A percentile compares a stretch with the other conserved stretches of the same genome.
These are phyloP conservation scores for Pholiota conissans DNA, from an alignment of 768 basidiomycete species.

Conservation along the genomic window DNA sequence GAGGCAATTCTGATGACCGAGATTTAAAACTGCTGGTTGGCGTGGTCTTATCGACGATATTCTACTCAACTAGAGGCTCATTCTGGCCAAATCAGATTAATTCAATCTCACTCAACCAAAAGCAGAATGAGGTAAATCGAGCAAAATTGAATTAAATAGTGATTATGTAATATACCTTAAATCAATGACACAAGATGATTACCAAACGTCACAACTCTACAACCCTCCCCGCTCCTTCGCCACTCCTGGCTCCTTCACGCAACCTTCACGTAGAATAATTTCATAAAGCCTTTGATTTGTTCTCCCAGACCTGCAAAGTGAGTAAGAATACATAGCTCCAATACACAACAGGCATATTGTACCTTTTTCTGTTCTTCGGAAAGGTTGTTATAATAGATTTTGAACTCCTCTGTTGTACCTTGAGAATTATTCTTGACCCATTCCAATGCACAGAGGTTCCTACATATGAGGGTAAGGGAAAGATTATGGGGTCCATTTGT, in stretches of 20 bases:
- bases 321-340: background rate
- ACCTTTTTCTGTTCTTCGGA: too few species aligned
- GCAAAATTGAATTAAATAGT: background rate
- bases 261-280: background rate
- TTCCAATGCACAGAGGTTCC: constrained; percentile 3
- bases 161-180: background rate
- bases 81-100: background rate
- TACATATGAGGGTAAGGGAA: background rate
- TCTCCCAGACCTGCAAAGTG: background rate
- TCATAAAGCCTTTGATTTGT: background rate
- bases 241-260: background rate
- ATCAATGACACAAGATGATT: background rate
- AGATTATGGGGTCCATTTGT: too few species aligned
- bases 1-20: background rate
- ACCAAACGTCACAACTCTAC: too few species aligned
- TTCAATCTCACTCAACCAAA: background rate
- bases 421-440: constrained; percentile 5
- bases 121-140: background rate
- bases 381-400: too few species aligned
- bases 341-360: background rate
- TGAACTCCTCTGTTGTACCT: constrained; percentile 5
- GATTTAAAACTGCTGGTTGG: background rate
- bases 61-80: background rate
- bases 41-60: background rate
- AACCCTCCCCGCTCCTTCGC: too few species aligned